These are phyloP conservation scores for Tricholoma furcatifolium DNA, from an alignment of 768 basidiomycete genomes.

Conservation along the genomic window DNA sequence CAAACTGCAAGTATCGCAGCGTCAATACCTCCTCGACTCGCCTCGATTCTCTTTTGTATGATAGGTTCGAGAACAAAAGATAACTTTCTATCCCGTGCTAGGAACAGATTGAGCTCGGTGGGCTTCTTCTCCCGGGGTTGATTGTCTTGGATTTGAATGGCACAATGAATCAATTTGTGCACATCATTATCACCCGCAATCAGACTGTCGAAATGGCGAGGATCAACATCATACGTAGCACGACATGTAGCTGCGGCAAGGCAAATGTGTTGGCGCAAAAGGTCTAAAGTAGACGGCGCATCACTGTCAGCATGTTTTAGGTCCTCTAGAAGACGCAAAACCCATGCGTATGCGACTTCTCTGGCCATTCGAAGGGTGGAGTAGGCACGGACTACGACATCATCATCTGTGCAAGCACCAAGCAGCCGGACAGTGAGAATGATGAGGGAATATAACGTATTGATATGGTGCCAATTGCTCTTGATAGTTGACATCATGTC, in stretches of 20 bases:
- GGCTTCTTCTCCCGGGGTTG: slow-evolving; percentile 6
- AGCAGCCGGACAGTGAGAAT: slow-evolving; percentile 36
- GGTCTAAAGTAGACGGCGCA: not conserved
- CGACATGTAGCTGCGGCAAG: slow-evolving; percentile 7
- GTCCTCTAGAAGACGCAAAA: not conserved
- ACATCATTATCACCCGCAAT: slow-evolving; percentile 23
- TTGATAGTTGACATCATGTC: slow-evolving; percentile 33
- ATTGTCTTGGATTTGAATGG: slow-evolving; percentile 26
- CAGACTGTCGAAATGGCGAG: slow-evolving; percentile 3
- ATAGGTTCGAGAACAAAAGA: slow-evolving; percentile 21
- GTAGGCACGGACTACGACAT: slow-evolving; percentile 18
- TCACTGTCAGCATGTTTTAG: slow-evolving; percentile 4
- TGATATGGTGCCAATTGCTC: slow-evolving; percentile 39
- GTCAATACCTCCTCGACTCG: slow-evolving; percentile 10
- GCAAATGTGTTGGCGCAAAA: slow-evolving; percentile 4
- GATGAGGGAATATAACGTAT: slow-evolving; percentile 30
- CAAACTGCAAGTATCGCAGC: slow-evolving; percentile 14
- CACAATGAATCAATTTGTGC: slow-evolving; percentile 18
- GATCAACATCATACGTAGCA: slow-evolving; percentile 25
- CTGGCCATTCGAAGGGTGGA: slow-evolving; percentile 23
- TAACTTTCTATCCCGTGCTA: slow-evolving; percentile 28
- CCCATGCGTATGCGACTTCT: slow-evolving; percentile 10
- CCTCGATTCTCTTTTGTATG: slow-evolving; percentile 5
- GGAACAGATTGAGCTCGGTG: slow-evolving; percentile 16
- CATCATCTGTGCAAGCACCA: slow-evolving; percentile 10